Base-by-base conservation (phyloP, 2,329 filamentous ascomycete genomes). In the Sclerotinia spermophila region DNA sequence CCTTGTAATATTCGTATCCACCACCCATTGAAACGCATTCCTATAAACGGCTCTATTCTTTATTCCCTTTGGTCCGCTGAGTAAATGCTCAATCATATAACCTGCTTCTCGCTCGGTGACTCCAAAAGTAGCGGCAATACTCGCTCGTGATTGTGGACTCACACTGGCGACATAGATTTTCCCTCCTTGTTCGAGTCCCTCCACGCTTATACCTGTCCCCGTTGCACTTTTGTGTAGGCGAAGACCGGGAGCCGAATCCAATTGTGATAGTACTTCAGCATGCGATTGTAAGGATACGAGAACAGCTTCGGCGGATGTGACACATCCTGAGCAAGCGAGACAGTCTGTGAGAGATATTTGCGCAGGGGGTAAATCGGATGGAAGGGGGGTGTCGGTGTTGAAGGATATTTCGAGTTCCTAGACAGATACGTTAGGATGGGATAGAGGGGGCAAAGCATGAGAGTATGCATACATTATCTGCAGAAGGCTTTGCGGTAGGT, bases 281-380 rank as follows among this genome's bases (percentile, higher is more conserved):
- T 99, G 96, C 75, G 93, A 97, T 82, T 99, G 96, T 69, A 99
- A 83, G 71, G 92, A 96, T 67, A 99, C 94, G 56, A 99, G 88
- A n/a, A 99, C 93, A 24, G 96, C 96, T 82, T 99, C 96, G 61
- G 96, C 96, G 8, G 94, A 97, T 30, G 96, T 99, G 67, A 99
- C 96, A 81, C 96, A 99, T 68, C 96, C 96, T 15, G 96, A 97
- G 81, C 96, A 99, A 67, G 96, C 96, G 66, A 99, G 90, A 79
- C 96, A 99, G 82, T 99, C 96, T 10, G 96, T 98, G 72, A 99
- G 87, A 64, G 94, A 97, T 77, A 99, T 98, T 79, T 97, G 90
- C 10, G 95, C 94, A 1, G 94, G 92, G 5, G 89, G 86, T 73
- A 89, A 79, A 58, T 86, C 83, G 71, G 88, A 82, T 66, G 83